Evolutionary conservation across 352 stramenopile species (phyloP).

Genomic region (Phytophthora sansomeana): DNA sequence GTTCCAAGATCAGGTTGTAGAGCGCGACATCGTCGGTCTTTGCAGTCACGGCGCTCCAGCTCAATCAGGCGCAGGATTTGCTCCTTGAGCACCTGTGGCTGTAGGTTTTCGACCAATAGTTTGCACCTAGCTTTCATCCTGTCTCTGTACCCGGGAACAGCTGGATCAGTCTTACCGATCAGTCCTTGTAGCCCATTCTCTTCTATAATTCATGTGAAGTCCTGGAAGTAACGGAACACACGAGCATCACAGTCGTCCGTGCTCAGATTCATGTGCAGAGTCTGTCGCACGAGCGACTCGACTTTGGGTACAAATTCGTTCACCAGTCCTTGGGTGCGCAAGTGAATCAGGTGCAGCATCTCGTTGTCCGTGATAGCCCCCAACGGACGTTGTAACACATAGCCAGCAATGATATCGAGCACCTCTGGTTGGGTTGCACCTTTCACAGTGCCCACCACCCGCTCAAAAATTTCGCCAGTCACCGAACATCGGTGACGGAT

Average conservation of each 20-base stretch:
- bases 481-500: constrained; percentile 22
- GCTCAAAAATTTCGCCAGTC: constrained; percentile 22
- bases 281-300: constrained; percentile 10
- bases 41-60: constrained; percentile 16
- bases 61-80: constrained; percentile 3
- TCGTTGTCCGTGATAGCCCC: constrained; percentile 8
- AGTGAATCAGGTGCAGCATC: constrained; percentile 10
- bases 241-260: constrained; percentile 20
- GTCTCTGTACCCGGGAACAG: constrained; percentile 10
- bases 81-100: not conserved
- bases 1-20: constrained; percentile 7
- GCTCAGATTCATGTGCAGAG: constrained; percentile 19
- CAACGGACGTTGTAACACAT: constrained; percentile 14
- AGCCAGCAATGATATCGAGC: constrained; percentile 14
- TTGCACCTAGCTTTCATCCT: constrained; percentile 3
- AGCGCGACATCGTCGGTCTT: constrained; percentile 6
- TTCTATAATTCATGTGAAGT: constrained; percentile 16
- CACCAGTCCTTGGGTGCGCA: constrained; percentile 3
- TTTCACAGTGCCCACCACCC: constrained; percentile 19
- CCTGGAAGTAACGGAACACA: constrained; percentile 23
- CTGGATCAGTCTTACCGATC: constrained; percentile 1
- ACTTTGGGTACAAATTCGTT: constrained; percentile 24
- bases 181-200: constrained; percentile 15
- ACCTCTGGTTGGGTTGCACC: constrained; percentile 6
- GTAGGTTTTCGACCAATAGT: constrained; percentile 1